Base-by-base conservation (phyloP, 345 rosid genomes). In the Dovyalis caffra region DNA sequence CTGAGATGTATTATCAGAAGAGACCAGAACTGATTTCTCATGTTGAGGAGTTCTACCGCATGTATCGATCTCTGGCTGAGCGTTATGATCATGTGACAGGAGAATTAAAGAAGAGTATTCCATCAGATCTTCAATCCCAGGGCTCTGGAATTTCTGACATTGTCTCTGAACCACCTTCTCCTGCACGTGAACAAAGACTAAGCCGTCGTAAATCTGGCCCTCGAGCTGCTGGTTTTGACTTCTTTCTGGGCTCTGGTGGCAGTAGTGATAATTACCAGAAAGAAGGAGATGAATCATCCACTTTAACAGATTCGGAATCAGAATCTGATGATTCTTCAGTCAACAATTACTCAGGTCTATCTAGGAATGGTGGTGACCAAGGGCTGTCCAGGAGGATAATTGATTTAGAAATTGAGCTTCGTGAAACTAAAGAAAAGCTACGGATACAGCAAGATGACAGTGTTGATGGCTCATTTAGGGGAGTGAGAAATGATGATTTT, bases 231-330 rank as follows among this genome's bases (percentile, higher is more conserved):
- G 83, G 83, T n/a, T 80, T 80, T 53, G 77, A 76, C 5, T 68
- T 68, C 66, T 88, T 88, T 80, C 77, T 84, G 66, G 85, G 87
- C 71, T 87, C 88, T 58, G 87, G 86, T 62, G 83, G 82, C 23
- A 81, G 85, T 6, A 83, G 85, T 75, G 92, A 89, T 73, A 79
- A 79, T 76, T 73, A 84, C 70, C 75, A 78, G 12, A 89, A 85
- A 81, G 93, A 89, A 84, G 92, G 83, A 56, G 80, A 86, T 31
- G 94, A 85, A 47, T 83, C 93, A 37, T 92, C 92, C 57, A 86
- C 90, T 14, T 80, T 90, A 64, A 87, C 89, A 2, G 97, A 91
- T 78, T 91, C 97, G 5, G 98, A 90, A 73, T 76, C 95, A 1
- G 99, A 92, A 58, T 87, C 90, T 35, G 87, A 80, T 81, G 81